phyloP scores from a whole-genome alignment of 768 basidiomycete species.

The Omphalotus guepiniiformis region DNA sequence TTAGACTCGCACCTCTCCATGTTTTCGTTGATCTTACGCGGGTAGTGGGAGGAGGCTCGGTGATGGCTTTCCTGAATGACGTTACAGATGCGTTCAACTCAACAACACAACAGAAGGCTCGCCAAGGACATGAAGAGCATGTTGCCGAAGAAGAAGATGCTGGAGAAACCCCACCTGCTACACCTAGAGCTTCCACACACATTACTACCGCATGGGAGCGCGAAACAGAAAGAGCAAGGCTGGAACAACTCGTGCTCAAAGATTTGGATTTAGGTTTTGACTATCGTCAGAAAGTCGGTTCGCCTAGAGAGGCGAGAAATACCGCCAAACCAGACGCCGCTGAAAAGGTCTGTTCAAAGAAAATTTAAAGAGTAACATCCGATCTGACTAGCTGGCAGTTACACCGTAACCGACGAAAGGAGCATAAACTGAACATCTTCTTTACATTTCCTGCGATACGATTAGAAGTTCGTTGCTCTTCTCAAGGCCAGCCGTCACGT shows the following conservation, averaged over 20 bases:
- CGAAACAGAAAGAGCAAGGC: slow-evolving; percentile 35
- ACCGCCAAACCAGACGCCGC: too few species aligned
- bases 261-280: slow-evolving; percentile 55
- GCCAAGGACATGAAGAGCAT: too few species aligned
- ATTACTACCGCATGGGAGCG: slow-evolving; percentile 13
- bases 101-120: too few species aligned
- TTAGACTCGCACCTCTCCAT: slow-evolving; percentile 63
- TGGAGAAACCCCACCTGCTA: slow-evolving; percentile 36
- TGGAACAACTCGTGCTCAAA: slow-evolving; percentile 52
- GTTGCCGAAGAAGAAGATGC: slow-evolving; percentile 23
- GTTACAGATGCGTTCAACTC: slow-evolving; percentile 9
- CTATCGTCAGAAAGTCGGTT: slow-evolving; percentile 26
- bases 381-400: too few species aligned
- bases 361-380: too few species aligned
- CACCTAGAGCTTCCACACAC: slow-evolving; percentile 22
- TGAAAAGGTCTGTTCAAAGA: too few species aligned
- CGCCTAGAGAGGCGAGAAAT: slow-evolving; percentile 11
- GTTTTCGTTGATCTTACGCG: slow-evolving; percentile 67
- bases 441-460: slow-evolving; percentile 50
- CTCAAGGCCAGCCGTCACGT: slow-evolving; percentile 43
- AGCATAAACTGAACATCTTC: too few species aligned
- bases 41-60: slow-evolving; percentile 32
- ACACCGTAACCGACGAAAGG: too few species aligned
- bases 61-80: slow-evolving; percentile 48
- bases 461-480: slow-evolving; percentile 61